Evolutionary conservation across 2,329 filamentous ascomycete genomes (phyloP), one percentile per base, ranked within the genome.

Genomic region (Fusarium drepaniforme): DNA sequence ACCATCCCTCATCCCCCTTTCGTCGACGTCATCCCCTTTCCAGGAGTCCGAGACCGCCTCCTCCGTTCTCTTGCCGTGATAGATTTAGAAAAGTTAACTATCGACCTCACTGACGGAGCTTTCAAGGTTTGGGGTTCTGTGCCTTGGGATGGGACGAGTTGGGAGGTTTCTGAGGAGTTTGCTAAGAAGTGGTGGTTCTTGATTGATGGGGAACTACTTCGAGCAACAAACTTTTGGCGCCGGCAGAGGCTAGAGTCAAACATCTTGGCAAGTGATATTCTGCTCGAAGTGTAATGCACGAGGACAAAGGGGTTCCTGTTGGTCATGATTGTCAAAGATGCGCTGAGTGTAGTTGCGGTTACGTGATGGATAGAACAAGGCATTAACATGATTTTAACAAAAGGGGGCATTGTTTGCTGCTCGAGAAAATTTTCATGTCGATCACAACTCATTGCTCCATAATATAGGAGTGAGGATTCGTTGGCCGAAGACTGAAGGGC

Each of bases 81-180:
- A 0, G 64, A 74, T 4, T 57, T 72, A 11, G 67, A 57, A 0
- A 66, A 72, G 15, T 33, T 76, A 0, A 40, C 49, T 3, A 16
- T 30, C 0, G 74, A 76, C 11, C 64, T 76, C 35, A 37, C 35
- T 0, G 40, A 15, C 8, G 74, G 62, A 4, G 56, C 33, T 2
- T 16, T 76, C 0, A 72, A 40, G 0, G 64, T 68, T 0, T 76
- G 73, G 74, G 74, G 73, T 0, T 58, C 40, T 0, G 35, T 66
- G 0, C 68, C 73, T 0, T 76, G 73, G 71, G 12, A 83, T 81
- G 70, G 82, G 81, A 73, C 83, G 82, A 71, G 88, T 75, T 53
- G 84, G 80, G 75, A 89, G 87, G 77, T 86, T 84, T 68, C 81
- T 81, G 76, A 82, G 81, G 1, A 78, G 75, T 61, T 86, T 85